Base-by-base conservation (phyloP, 2,329 filamentous ascomycete species). In the Sporothrix schenckii region DNA sequence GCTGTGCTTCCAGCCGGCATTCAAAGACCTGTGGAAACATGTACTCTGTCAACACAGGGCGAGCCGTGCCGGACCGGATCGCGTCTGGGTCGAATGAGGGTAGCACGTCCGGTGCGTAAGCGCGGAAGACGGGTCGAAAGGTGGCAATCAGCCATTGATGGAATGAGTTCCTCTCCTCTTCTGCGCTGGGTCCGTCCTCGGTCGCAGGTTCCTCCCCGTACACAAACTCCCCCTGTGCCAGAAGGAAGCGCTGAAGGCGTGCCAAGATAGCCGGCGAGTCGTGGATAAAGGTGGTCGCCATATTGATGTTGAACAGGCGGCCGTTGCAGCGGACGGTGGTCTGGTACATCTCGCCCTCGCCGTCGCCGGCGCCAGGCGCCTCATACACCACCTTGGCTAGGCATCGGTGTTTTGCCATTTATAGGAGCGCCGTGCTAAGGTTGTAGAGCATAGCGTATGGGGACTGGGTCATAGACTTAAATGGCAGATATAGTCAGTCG, bases 1-100 rank as follows among this genome's bases (percentile, higher is more conserved):
- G 56, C 56, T 60, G 56, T 60, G 56, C 56, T 60, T 60, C 56
- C 34, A 60, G 56, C 27, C 56, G 56, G 56, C 56, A 60, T 60
- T 60, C 56, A 60, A 60, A 60, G 14, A 60, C 56, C 21, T 60
- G 56, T 27, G 56, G 56, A 41, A 60, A 60, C 56, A 60, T 60
- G 56, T 60, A 60, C 34, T 60, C 56, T 19, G 56, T 14, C 56
- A 60, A 60, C 56, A 60, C 2, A 27, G 56, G 56, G 30, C 56
- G 56, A 60, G 56, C 56, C 30, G 56, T 41, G 56, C 56, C 56
- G 56, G 56, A 60, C 56, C 56, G 56, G 56, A 60, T 60, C 30
- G 19, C 56, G 19, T 60, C 56, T 41, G 56, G 56, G 30, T 60
- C 56, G 56, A 60, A 60, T 41, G 56, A 41, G 27, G 56, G 56